Evolutionary conservation across 2,329 filamentous ascomycete genomes (phyloP), one percentile per base, ranked within the genome.

Genomic region (Nigrograna mackinnonii): DNA sequence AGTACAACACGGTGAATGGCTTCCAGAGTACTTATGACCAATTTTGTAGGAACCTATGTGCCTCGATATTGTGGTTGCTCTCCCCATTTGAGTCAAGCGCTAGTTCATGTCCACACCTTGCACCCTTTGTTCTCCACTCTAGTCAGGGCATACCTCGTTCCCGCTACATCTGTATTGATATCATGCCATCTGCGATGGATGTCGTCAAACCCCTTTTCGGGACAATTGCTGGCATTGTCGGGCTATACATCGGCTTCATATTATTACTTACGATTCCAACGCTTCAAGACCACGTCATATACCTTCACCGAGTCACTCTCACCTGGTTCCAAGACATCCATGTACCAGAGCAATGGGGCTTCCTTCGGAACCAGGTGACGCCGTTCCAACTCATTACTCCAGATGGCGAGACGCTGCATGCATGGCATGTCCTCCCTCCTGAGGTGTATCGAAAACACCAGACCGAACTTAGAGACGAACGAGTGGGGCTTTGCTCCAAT

Each of bases 251-350:
- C n/a, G 57, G 53, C 11, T 69, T 79, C 24, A 60, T 79, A 1
- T 68, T 67, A 2, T 64, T 79, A 3, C 68, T 79, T 31, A 74
- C 73, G 0, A 62, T 73, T 13, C 67, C 73, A 7, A 68, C 55
- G 16, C 64, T 82, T 22, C 80, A 84, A 60, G 68, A 71, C 14
- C 78, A 84, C 50, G 76, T 75, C 20, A 76, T 83, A 18, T 83
- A 83, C 52, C 70, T 84, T 1, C 73, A 84, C 51, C 64, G 67
- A 2, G 62, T 82, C 5, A 74, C 73, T 5, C 69, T 80, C 57
- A 82, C 79, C 13, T 81, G 78, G 77, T 76, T 74, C 50, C 73
- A 76, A 52, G 70, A 78, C 46, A 66, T 79, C 13, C 68, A 78
- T 50, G 48, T 71, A 4, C 74, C 75, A 1, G 76, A 79, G 50